Evolutionary conservation across 2,329 filamentous ascomycete species (phyloP), one percentile per base, ranked within the genome.

Genomic region (Fusarium pseudocircinatum): DNA sequence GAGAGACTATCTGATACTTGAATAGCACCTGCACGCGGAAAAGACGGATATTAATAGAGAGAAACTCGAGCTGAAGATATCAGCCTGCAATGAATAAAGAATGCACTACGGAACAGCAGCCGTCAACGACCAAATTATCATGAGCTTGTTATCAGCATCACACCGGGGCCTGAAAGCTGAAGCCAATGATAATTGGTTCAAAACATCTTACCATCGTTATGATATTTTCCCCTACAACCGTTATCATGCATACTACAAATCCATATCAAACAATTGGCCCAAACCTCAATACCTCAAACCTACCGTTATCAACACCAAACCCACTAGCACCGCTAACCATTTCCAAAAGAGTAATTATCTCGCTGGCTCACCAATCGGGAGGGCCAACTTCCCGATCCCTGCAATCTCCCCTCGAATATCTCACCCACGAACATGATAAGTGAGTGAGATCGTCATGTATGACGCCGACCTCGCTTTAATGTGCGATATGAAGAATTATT

Each of bases 401-500:
- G 63, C 44, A 46, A 60, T 54, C 24, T 30, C 20, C 11, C 34
- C 15, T 28, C 36, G 24, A 37, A 37, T 39, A 40, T 40, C 34
- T 36, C 20, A 40, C 18, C 12, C 30, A 28, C 36, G 14, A 40
- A 14, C 11, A 28, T 40, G 50, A 54, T 54, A 54, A 54, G 50
- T 54, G 50, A 44, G 42, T 20, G 24, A 44, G 24, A 44, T 26
- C 34, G 63, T 42, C 26, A 54, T 46, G 42, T 39, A 32, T 40
- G 32, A 50, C 60, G 46, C 62, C 62, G 67, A 70, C 58, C 57
- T 53, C 66, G 67, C 49, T 44, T 36, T 57, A 37, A 70, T 70
- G 67, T 69, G 62, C 39, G 66, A 50, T 43, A 57, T 70, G 67
- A 44, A 52, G 49, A 65, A 39, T 63, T 40, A 42, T 60, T 70